Conservation (phyloP, 345 rosid species). For the Eucalyptus melliodora region DNA sequence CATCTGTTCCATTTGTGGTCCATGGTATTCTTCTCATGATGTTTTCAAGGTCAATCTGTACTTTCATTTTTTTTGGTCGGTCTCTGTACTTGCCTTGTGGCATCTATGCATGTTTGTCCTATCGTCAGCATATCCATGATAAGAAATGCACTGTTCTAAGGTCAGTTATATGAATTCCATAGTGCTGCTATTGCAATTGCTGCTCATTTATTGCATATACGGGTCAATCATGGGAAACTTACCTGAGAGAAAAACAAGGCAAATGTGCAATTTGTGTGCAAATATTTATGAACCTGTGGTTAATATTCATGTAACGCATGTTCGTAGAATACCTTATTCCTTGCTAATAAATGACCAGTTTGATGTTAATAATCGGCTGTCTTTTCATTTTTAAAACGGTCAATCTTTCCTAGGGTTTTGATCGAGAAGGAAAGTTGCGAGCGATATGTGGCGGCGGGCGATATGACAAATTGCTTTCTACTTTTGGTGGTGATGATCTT, state of each 20-base stretch:
- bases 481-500: constrained; percentile 86
- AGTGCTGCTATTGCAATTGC: neutral
- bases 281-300: neutral
- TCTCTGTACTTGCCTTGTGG: neutral
- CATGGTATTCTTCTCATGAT: neutral
- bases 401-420: constrained; percentile 50
- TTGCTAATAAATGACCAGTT: neutral
- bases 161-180: neutral
- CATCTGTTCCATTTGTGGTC: neutral
- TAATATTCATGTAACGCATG: neutral
- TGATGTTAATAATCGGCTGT: neutral
- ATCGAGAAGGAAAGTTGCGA: constrained; percentile 71
- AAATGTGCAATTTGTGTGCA: neutral
- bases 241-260: neutral
- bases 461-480: constrained; percentile 72
- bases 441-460: constrained; percentile 96
- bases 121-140: neutral
- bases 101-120: neutral
- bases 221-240: neutral
- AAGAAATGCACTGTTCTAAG: neutral
- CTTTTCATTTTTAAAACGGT: neutral
- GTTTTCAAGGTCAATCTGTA: neutral
- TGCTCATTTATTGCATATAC: neutral
- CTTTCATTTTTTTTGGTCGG: too few species aligned
- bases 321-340: neutral